Percentiles rank a stretch among this genome's conserved stretches.
Evolutionary conservation across 148 eudicot genomes (phyloP).

Genomic region (Vaccinium corymbosum): DNA sequence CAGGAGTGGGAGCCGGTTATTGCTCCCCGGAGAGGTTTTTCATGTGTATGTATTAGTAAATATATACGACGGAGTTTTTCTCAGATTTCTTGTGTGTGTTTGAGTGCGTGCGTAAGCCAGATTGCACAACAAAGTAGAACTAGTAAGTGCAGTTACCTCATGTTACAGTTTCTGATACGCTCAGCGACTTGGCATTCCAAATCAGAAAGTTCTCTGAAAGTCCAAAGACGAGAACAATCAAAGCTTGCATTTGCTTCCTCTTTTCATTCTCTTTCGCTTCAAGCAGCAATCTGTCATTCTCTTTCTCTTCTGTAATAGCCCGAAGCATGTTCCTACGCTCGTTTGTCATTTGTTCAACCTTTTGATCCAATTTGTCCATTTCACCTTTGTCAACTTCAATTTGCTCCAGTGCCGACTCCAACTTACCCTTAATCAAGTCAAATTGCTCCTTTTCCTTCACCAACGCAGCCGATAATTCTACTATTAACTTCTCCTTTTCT

Average conservation of each 20-base stretch:
- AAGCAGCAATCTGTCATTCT: slow-evolving; percentile 21
- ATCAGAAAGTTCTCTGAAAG: slow-evolving; percentile 39
- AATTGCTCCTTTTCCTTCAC: slow-evolving; percentile 30
- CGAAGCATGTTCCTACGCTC: slow-evolving; percentile 21
- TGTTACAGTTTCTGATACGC: slow-evolving; percentile 32
- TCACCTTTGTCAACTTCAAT: slow-evolving; percentile 32
- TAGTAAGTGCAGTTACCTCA: slow-evolving; percentile 43
- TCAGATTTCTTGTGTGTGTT: too few species aligned
- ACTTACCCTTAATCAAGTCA: slow-evolving; percentile 28
- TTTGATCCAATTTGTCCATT: slow-evolving; percentile 31
- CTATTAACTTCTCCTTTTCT: slow-evolving; percentile 37
- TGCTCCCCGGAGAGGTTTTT: too few species aligned
- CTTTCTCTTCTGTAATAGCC: slow-evolving; percentile 31
- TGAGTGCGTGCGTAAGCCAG: too few species aligned
- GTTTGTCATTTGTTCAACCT: slow-evolving; percentile 24
- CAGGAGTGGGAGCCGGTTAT: too few species aligned
- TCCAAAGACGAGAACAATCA: slow-evolving; percentile 25
- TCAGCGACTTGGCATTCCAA: slow-evolving; percentile 48
- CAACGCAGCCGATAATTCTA: slow-evolving; percentile 31
- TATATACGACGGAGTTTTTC: too few species aligned
- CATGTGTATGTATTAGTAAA: too few species aligned
- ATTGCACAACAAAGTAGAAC: neutral
- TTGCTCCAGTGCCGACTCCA: slow-evolving; percentile 32
- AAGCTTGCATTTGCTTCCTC: slow-evolving; percentile 44
- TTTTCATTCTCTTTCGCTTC: slow-evolving; percentile 42